Evolutionary conservation across 331 rosid genomes (phyloP).

Genomic region (Pyracantha coccinea): DNA sequence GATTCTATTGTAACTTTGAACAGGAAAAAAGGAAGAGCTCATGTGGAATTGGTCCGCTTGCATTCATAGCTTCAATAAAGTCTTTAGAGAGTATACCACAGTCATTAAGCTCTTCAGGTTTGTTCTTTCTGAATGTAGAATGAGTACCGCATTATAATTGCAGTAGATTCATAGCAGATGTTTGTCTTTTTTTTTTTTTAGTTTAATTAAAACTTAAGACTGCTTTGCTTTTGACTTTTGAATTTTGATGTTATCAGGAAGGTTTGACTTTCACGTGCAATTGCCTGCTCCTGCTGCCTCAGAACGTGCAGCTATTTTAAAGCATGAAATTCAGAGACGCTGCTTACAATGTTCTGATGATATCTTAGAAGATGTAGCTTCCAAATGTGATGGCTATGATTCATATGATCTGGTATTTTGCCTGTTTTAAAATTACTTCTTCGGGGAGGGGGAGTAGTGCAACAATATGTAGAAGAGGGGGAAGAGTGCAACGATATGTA

Average conservation of each 20-base stretch:
- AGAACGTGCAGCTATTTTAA: slow-evolving; percentile 78
- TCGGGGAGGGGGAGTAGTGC: not conserved
- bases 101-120: slow-evolving; percentile 88
- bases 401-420: slow-evolving; percentile 87
- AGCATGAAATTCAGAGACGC: slow-evolving; percentile 78
- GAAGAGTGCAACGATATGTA: not conserved
- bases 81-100: slow-evolving; percentile 73
- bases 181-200: not conserved
- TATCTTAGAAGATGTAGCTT: slow-evolving; percentile 66
- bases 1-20: slow-evolving; percentile 15
- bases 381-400: slow-evolving; percentile 93
- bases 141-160: not conserved
- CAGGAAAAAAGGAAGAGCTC: slow-evolving; percentile 70
- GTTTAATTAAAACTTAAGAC: slow-evolving; percentile 7
- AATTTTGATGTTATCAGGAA: slow-evolving; percentile 40
- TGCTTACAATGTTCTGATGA: slow-evolving; percentile 64
- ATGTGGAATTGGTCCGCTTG: slow-evolving; percentile 87
- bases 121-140: slow-evolving; percentile 19
- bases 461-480: too few species aligned
- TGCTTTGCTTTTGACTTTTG: slow-evolving; percentile 3
- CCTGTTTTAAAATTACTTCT: not conserved
- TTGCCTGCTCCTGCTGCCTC: slow-evolving; percentile 88
- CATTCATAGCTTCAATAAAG: slow-evolving; percentile 67
- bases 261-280: slow-evolving; percentile 87
- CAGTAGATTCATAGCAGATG: not conserved